Evolutionary conservation across 2,329 filamentous ascomycete species (phyloP).

Genomic region (Fusarium decemcellulare): DNA sequence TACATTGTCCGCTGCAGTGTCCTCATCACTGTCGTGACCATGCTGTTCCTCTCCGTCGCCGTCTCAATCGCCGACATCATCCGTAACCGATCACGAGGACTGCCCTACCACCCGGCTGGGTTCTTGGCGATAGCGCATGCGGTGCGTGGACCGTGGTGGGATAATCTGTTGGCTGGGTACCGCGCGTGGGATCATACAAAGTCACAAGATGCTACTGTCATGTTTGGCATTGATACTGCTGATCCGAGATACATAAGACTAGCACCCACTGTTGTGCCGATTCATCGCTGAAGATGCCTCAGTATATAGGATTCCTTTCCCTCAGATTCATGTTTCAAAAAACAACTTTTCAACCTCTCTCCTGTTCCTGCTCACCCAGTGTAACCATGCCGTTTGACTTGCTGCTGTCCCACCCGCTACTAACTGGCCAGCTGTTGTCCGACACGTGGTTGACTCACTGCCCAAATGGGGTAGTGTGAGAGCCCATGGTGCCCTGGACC

Average conservation of each 20-base stretch:
- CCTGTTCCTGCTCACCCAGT: too few species aligned
- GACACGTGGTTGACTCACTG: too few species aligned
- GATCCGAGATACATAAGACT: constrained; percentile 38
- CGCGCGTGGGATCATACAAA: constrained; percentile 20
- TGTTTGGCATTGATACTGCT: constrained; percentile 37
- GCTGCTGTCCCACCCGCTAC: too few species aligned
- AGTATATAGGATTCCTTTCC: background rate
- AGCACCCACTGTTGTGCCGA: constrained; percentile 34
- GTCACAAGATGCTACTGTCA: constrained; percentile 25
- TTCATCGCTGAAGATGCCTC: constrained; percentile 13
- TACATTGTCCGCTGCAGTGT: constrained; percentile 40
- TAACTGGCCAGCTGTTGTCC: too few species aligned
- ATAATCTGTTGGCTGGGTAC: constrained; percentile 28
- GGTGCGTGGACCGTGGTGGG: constrained; percentile 38
- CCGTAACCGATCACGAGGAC: constrained; percentile 25
- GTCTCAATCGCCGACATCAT: constrained; percentile 38
- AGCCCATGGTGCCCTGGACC: too few species aligned
- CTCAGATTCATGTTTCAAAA: background rate
- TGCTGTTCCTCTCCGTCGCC: constrained; percentile 21
- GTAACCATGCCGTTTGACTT: too few species aligned
- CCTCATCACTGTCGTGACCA: constrained; percentile 26
- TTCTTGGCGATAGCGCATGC: constrained; percentile 39
- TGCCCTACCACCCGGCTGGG: constrained; percentile 36
- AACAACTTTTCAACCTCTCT: too few species aligned
- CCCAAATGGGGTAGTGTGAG: too few species aligned